Base-by-base conservation (phyloP, 495 filamentous ascomycete species). In the Extremus antarcticus region DNA sequence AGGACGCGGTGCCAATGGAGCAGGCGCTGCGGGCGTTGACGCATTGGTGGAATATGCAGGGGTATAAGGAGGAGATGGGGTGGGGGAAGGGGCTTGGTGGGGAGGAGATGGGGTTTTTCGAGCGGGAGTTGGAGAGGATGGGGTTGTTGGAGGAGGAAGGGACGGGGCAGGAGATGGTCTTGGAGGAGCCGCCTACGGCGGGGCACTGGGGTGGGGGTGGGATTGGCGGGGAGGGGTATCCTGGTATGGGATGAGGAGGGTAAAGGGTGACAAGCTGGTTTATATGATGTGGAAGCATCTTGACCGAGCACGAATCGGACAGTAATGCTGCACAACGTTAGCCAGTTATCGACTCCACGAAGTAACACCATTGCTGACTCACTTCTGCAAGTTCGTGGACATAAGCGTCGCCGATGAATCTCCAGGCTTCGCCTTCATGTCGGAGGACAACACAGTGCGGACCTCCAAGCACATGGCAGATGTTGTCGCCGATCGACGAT, bases 1-100 rank as follows among this genome's bases (percentile, higher is more conserved):
- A 96, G 62, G 89, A 95, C 63, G 87, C 88, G 9, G 66, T 96
- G 55, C 90, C 91, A 7, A 71, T 94, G 3, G 92, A 98, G 68
- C 88, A 95, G 69, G 89, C 88, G 0, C 74, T 95, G 23, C 75
- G 92, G 25, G 85, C 81, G 21, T 65, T 98, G 50, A 94, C 90
- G 35, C 86, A 94, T 66, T 98, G 92, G 87, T 87, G 88, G 72
- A 92, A 95, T 65, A 70, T 95, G 60, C 77, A 85, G 39, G 68
- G 80, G 49, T 97, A 92, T 61, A 83, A 85, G 25, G 85, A 87
- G 46, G 76, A 79, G 25, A 90, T 96, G 85, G 86, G 84, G 13
- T 78, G 80, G 0, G 79, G 84, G 52, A 71, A 65, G 65, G 43
- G 70, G 7, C 73, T 86, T 39, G 68, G 87, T 65, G 80, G 82